A percentile compares a stretch with the other conserved stretches of the same genome.
These are phyloP conservation scores for Hypoxylon sp. DNA, from an alignment of 2,329 filamentous ascomycete genomes.

Conservation along the genomic window DNA sequence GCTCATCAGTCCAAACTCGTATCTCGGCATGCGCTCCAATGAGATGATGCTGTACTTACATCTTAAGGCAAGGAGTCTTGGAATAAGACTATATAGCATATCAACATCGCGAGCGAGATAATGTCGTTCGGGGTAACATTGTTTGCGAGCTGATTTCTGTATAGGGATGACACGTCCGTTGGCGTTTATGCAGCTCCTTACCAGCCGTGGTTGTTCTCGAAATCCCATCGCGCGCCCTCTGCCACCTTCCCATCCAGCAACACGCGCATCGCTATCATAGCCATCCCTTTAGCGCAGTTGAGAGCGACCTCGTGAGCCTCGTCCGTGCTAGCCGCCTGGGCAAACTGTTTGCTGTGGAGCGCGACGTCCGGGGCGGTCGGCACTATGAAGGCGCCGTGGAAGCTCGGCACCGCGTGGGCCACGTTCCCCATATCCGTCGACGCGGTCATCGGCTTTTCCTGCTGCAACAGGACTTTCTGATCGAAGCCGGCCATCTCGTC, in stretches of 20 bases:
- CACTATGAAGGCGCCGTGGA: constrained; percentile 59
- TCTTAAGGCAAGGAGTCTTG: no score
- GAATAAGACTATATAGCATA: neutral
- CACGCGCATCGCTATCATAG: constrained; percentile 24
- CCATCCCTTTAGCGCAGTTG: constrained; percentile 29
- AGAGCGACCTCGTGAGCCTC: constrained; percentile 55
- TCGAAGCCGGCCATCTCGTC: constrained; percentile 53
- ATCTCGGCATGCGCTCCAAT: no score
- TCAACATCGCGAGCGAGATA: neutral
- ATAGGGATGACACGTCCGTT: neutral
- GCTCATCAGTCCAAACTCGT: no score
- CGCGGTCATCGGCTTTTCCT: constrained; percentile 49
- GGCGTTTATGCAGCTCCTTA: neutral
- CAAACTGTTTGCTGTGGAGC: constrained; percentile 53
- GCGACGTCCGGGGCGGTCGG: constrained; percentile 48
- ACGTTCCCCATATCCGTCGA: constrained; percentile 63
- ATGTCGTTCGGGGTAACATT: no score
- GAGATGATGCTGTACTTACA: no score
- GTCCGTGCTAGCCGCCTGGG: constrained; percentile 53
- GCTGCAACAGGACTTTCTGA: constrained; percentile 46
- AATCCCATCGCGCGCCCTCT: constrained; percentile 10
- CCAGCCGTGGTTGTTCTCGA: constrained; percentile 25
- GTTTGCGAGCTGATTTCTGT: no score
- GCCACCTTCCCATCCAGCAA: constrained; percentile 26
- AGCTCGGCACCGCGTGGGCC: constrained; percentile 54